Base-by-base conservation (phyloP, 176 grass and related monocot species). In the Cenchrus fungigraminus region DNA sequence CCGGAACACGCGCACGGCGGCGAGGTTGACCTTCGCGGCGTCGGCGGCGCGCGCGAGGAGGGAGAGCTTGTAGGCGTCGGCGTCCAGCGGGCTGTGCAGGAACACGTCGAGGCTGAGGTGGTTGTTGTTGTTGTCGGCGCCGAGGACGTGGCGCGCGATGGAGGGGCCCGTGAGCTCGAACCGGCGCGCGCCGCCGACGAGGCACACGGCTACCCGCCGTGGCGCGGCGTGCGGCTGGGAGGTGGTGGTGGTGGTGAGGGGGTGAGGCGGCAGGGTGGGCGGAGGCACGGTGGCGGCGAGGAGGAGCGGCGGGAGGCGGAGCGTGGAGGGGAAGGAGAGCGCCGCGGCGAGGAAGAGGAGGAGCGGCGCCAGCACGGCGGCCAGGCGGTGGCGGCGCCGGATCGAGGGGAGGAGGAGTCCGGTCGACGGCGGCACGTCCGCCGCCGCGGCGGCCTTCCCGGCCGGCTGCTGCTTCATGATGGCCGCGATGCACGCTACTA, bases 111-210 rank as follows among this genome's bases (percentile, higher is more conserved):
- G 37, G 1, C 25, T 25, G 25, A 25, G 25, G 25, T 3, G 37
- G 37, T 2, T 40, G 37, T 4, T 6, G 28, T 6, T 64, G 12
- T 16, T 14, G 37, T 6, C 10, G 0, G 57, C 50, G 12, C 31
- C 14, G 17, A 98, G 70, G 22, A 98, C 61, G 77, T 93, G 84
- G 82, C 88, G 80, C 56, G 92, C 77, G 83, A 98, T 91, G 75
- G 95, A 92, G 8, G 93, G 91, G 1, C 93, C 93, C 40, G 95
- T 98, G 65, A 98, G 85, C 89, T 98, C 95, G 79, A 98, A 98
- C 83, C 95, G 87, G 73, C 95, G 87, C 6, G 93, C 91, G 0
- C 89, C 95, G 58, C 95, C 95, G 4, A 98, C 93, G 1, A 98
- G 89, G 76, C 93, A 98, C 11, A 98, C 88, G 20, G 95, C 95